Percentiles rank a stretch among this genome's conserved stretches.
Conservation (phyloP, 169 alveolate species). For the Eimeria falciformis region DNA sequence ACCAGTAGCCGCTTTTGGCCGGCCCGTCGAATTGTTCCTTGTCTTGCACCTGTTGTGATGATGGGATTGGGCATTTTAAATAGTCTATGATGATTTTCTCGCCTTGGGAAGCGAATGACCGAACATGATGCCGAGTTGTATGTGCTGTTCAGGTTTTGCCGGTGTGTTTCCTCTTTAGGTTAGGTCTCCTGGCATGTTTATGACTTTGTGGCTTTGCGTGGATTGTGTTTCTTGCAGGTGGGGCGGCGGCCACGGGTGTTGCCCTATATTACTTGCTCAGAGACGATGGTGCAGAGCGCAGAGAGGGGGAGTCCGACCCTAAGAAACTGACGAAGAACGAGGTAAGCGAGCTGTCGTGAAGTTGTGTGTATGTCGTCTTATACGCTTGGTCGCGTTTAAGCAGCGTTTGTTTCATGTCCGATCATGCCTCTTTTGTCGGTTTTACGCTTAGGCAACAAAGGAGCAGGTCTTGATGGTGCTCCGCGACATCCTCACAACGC, state of each 20-base stretch:
- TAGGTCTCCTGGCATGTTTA: neutral
- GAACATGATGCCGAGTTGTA: too few species aligned
- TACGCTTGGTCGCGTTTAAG: neutral
- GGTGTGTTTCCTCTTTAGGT: neutral
- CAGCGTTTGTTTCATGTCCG: neutral
- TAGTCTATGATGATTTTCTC: neutral
- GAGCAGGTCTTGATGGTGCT: constrained; percentile 82
- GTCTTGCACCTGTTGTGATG: neutral
- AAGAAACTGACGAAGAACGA: constrained; percentile 55
- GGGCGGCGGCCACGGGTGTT: constrained; percentile 82
- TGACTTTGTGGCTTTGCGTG: too few species aligned
- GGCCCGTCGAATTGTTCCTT: neutral
- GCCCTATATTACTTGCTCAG: constrained; percentile 77
- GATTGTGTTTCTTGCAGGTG: constrained; percentile 73
- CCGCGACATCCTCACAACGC: constrained; percentile 80
- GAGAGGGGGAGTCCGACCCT: constrained; percentile 66
- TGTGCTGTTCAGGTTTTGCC: neutral
- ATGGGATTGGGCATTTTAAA: neutral
- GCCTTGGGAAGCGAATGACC: neutral
- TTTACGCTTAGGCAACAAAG: constrained; percentile 74
- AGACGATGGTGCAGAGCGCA: constrained; percentile 77
- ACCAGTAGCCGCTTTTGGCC: neutral
- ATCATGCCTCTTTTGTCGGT: constrained; percentile 7
- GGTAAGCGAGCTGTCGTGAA: neutral
- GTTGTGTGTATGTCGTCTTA: too few species aligned